Conservation (phyloP, 331 rosid species). For the Acacia pycnantha region DNA sequence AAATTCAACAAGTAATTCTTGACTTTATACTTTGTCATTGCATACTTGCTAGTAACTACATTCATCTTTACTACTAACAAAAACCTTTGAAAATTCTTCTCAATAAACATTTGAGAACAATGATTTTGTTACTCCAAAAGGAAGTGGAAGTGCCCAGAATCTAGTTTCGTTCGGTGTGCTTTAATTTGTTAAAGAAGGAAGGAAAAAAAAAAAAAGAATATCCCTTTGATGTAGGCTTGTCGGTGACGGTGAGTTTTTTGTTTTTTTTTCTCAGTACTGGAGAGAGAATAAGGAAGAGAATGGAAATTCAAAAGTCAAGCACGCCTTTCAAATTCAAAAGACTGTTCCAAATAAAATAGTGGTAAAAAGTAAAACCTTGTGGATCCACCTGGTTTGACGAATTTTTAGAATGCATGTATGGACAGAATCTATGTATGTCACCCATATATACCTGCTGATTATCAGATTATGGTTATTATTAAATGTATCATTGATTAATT, state of each 20-base stretch:
- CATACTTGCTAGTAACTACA: too few relatives aligned
- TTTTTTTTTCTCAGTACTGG: neutral
- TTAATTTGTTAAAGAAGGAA: neutral
- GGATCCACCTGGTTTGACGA: conserved; percentile 13
- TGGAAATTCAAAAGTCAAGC: conserved; percentile 62
- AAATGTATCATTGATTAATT: too few relatives aligned
- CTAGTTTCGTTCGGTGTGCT: conserved; percentile 22
- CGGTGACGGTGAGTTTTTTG: conserved; percentile 28
- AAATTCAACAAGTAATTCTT: too few relatives aligned
- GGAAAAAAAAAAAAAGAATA: neutral
- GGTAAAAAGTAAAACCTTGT: neutral
- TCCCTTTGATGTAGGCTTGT: neutral
- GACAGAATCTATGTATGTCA: neutral
- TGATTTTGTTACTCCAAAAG: too few relatives aligned
- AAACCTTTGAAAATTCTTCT: too few relatives aligned
- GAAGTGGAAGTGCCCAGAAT: neutral
- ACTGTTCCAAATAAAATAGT: neutral
- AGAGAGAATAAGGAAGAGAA: neutral
- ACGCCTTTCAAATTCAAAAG: conserved; percentile 25
- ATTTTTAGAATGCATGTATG: too few relatives aligned
- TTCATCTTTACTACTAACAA: too few relatives aligned
- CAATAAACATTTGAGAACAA: too few relatives aligned
- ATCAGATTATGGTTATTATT: too few relatives aligned
- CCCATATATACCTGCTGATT: too few relatives aligned
- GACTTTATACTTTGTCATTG: too few relatives aligned